Evolutionary conservation across 139 green algal genomes (phyloP), one percentile per base, ranked within the genome.

Genomic region (Chlorella sorokiniana): DNA sequence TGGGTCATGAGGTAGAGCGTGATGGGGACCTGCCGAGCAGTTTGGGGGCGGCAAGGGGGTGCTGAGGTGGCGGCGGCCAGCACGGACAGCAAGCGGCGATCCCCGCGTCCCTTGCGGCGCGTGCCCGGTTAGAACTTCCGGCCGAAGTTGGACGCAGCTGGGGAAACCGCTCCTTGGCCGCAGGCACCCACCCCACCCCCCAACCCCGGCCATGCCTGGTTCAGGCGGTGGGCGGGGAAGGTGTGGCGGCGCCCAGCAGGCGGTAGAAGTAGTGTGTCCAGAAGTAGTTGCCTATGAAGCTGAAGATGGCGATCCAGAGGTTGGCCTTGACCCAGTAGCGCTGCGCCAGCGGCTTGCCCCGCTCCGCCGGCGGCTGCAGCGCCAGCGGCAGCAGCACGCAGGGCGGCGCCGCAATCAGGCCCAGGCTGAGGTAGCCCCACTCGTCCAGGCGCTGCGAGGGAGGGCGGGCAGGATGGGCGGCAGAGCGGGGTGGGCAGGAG

Each of bases 191-290:
- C 48, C 11, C 61, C 61, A 64, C 69, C 33, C 11, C 67, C 52
- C 70, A 16, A 76, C 41, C 63, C 29, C 44, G 18, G 51, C 38
- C 75, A 40, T 31, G 94, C 94, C 65, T 93, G 87, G 81, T 98
- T 98, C 8, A 97, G 86, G 8, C 85, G 86, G 83, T 93, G 91
- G 6, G 92, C 90, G 31, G 86, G 86, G 83, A 99, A 98, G 25
- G 94, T 98, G 89, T 99, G 99, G 3, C 85, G 0, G 97, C 97
- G 9, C 95, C 95, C 59, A 98, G 89, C 40, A 98, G 52, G 33
- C 89, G 89, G 87, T 97, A 99, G 79, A 99, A 99, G 87, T 99
- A 99, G 86, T 99, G 97, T 29, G 97, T 99, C 94, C 94, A 99
- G 62, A 98, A 96, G 83, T 99, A 99, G 86, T 99, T 99, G 59